These are phyloP conservation scores for Venturiaceae sp. DNA, from an alignment of 2,329 filamentous ascomycete species.

Conservation along the genomic window DNA sequence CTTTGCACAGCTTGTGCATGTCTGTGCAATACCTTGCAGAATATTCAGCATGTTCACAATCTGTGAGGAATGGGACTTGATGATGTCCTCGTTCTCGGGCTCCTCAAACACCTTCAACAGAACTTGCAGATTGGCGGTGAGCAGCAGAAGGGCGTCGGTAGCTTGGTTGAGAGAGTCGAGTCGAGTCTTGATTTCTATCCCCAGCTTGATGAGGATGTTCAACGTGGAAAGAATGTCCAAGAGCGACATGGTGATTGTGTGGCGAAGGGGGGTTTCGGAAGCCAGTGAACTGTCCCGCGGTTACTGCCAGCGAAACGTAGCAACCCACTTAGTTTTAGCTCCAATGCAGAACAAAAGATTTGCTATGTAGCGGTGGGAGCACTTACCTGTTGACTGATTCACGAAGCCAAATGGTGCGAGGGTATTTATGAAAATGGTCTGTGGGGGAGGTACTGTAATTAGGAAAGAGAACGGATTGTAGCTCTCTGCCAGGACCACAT, in stretches of 20 bases:
- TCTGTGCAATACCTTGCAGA: neutral
- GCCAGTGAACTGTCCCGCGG: neutral
- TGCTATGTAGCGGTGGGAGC: neutral
- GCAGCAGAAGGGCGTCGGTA: neutral
- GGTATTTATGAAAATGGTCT: too few species aligned
- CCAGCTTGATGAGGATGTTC: neutral
- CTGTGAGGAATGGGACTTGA: neutral
- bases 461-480: too few species aligned
- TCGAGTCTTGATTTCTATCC: neutral
- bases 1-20: neutral
- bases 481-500: too few species aligned
- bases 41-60: neutral
- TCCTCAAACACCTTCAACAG: neutral
- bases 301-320: too few species aligned
- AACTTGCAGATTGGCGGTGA: neutral
- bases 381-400: neutral
- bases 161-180: neutral
- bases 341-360: neutral
- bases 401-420: neutral
- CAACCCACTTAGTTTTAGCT: neutral
- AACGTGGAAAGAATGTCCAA: neutral
- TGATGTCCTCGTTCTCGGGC: neutral
- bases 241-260: neutral
- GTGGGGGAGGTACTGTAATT: too few species aligned
- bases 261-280: too few species aligned